Evolutionary conservation across 2,329 filamentous ascomycete species (phyloP).

Genomic region (Colletotrichum sp.): DNA sequence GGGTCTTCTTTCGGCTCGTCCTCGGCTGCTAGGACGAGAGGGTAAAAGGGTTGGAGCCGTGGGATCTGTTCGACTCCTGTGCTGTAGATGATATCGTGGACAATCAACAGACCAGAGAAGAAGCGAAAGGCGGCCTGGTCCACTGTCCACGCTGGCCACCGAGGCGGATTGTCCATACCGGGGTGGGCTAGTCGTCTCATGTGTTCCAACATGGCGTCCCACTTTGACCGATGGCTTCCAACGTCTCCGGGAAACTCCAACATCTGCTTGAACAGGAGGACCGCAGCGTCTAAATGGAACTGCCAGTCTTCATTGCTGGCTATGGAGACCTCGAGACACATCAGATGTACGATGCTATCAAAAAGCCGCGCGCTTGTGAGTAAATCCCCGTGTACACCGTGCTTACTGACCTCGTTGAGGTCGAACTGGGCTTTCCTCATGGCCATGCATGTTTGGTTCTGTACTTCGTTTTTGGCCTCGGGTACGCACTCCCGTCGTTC

Average conservation of each 20-base stretch:
- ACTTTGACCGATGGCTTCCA: not conserved
- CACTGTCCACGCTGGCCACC: constrained; percentile 36
- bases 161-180: not conserved
- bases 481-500: constrained; percentile 27
- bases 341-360: constrained; percentile 56
- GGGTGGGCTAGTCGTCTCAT: not conserved
- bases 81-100: constrained; percentile 53
- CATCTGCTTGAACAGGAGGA: constrained; percentile 53
- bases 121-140: constrained; percentile 52
- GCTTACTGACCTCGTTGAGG: constrained; percentile 38
- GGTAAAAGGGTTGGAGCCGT: constrained; percentile 33
- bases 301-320: constrained; percentile 53
- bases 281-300: constrained; percentile 53
- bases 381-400: constrained; percentile 32
- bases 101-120: constrained; percentile 49
- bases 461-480: constrained; percentile 36
- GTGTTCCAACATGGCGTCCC: not conserved
- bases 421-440: constrained; percentile 48
- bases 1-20: not conserved
- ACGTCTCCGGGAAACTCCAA: constrained; percentile 34
- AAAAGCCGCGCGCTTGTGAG: constrained; percentile 44
- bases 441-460: constrained; percentile 47
- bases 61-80: constrained; percentile 48
- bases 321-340: constrained; percentile 55
- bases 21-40: not conserved